These are phyloP conservation scores for Fusarium austroafricanum DNA, from an alignment of 2,329 filamentous ascomycete genomes.

Conservation along the genomic window DNA sequence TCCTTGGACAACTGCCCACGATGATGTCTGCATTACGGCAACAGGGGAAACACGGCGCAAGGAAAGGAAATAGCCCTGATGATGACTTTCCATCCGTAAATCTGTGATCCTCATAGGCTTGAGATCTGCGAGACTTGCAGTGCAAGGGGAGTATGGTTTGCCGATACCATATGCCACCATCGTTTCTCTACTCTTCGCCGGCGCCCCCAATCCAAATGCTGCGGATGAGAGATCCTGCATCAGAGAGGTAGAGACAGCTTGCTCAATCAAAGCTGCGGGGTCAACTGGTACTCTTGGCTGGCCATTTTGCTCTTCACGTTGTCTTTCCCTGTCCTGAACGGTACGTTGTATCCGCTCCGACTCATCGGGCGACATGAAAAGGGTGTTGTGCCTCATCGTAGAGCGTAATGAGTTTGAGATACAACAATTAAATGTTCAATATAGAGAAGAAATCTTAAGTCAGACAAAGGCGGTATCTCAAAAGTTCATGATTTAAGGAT, in stretches of 20 bases:
- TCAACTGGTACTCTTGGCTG: slow-evolving; percentile 38
- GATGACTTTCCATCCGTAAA: slow-evolving; percentile 48
- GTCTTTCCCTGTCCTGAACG: slow-evolving; percentile 36
- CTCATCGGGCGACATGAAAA: slow-evolving; percentile 50
- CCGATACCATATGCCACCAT: slow-evolving; percentile 48
- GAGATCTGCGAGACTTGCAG: slow-evolving; percentile 30
- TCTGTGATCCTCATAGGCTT: slow-evolving; percentile 43
- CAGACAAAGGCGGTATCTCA: too few relatives aligned
- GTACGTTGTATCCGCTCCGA: slow-evolving; percentile 45
- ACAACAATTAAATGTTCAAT: too few relatives aligned
- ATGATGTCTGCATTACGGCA: slow-evolving; percentile 37
- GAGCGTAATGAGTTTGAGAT: background rate
- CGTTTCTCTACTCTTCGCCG: slow-evolving; percentile 31
- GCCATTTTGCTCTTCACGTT: slow-evolving; percentile 39
- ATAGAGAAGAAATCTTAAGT: too few relatives aligned
- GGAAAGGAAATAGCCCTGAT: slow-evolving; percentile 43
- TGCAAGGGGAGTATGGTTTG: slow-evolving; percentile 44
- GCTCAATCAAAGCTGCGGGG: slow-evolving; percentile 31
- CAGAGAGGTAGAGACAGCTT: slow-evolving; percentile 47
- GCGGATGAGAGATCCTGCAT: slow-evolving; percentile 49
- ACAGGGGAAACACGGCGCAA: slow-evolving; percentile 47
- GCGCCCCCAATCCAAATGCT: slow-evolving; percentile 25
- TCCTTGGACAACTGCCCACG: slow-evolving; percentile 50
- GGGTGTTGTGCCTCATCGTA: slow-evolving; percentile 33
- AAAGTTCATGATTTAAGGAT: too few relatives aligned